These are phyloP conservation scores for Hortiboletus rubellus DNA, from an alignment of 1,284 basidiomycete genomes.

Conservation along the genomic window DNA sequence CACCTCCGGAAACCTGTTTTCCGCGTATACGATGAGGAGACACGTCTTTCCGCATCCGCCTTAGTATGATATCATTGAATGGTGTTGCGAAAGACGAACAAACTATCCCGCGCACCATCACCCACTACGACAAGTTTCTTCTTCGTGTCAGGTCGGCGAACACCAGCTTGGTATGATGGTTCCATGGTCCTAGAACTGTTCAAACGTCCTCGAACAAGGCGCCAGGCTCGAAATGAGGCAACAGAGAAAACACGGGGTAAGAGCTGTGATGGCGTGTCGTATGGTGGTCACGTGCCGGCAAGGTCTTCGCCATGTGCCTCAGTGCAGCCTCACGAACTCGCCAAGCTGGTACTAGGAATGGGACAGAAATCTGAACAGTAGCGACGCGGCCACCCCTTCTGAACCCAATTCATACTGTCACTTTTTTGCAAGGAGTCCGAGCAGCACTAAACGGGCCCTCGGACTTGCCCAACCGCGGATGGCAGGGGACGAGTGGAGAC, in stretches of 20 bases:
- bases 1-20: slow-evolving; percentile 98
- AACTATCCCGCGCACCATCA: slow-evolving; percentile 64
- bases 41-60: slow-evolving; percentile 89
- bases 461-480: too few relatives aligned
- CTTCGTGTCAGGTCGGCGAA: slow-evolving; percentile 74
- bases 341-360: not conserved
- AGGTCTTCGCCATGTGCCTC: too few relatives aligned
- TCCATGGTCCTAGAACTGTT: slow-evolving; percentile 21
- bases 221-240: not conserved
- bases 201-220: not conserved
- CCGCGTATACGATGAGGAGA: slow-evolving; percentile 92
- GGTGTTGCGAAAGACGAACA: slow-evolving; percentile 34
- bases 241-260: not conserved
- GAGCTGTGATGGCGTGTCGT: slow-evolving; percentile 1
- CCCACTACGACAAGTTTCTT: slow-evolving; percentile 90
- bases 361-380: not conserved
- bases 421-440: not conserved
- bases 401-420: not conserved
- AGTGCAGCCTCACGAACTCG: not conserved
- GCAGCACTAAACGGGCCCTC: not conserved
- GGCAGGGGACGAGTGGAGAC: slow-evolving; percentile 1
- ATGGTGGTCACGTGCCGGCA: slow-evolving; percentile 20
- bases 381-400: not conserved
- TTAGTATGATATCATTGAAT: slow-evolving; percentile 37
- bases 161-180: slow-evolving; percentile 24